Evolutionary conservation across 2,329 filamentous ascomycete genomes (phyloP), one percentile per base, ranked within the genome.

Genomic region (Alternaria alternata): DNA sequence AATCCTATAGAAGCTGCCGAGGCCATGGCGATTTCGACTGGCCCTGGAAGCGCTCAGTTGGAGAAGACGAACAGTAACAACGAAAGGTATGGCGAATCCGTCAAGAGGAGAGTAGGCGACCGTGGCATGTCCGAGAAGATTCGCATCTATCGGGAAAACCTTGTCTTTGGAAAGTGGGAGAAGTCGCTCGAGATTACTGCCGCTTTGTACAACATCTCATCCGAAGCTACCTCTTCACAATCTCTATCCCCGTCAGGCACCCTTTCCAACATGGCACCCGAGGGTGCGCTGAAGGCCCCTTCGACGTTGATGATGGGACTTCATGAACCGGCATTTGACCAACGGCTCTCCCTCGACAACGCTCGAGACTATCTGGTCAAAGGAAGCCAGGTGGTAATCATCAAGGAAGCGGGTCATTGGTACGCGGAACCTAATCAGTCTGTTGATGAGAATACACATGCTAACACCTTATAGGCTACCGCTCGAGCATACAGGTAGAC

Each of bases 231-330:
- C 16, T 57, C 63, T 16, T 59, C 51, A 8, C 46, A 57, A 26
- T 68, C 64, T 26, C 54, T 51, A 43, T 52, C 51, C 6, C 57
- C 62, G 20, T 62, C 63, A 4, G 79, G 80, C 22, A 72, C 74
- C 1, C 80, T 79, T 0, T 55, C 85, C 14, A 84, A 81, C 26
- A 78, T 80, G 7, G 79, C 77, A 0, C 80, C 80, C 3, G 67
- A 75, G 11, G 85, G 84, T 3, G 73, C 79, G 3, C 72, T 88
- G 22, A 83, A 82, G 59, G 84, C 83, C 11, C 82, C 81, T 18
- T 78, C 83, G 14, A 87, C 85, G 6, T 70, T 88, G 18, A 62
- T 88, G 41, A 86, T 85, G 77, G 86, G 86, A 2, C 74, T 82
- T 64, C 68, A 79, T 22, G 86, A 88, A 67, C 68, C 77, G 11